Evolutionary conservation across 2,329 filamentous ascomycete species (phyloP).

Genomic region (Exophiala xenobiotica): DNA sequence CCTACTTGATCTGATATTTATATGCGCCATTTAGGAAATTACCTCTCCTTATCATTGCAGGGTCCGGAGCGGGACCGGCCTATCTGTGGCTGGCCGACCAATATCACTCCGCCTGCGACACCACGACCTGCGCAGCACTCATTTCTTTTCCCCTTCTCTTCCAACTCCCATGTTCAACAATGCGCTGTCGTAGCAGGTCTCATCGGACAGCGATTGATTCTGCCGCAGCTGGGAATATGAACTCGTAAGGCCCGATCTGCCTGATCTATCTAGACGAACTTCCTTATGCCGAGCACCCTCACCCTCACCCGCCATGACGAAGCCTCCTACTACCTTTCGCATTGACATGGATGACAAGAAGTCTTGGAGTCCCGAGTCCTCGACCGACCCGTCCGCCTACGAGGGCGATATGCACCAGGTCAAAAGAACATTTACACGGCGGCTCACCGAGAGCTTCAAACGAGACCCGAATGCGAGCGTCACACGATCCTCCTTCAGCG

Average conservation of each 20-base stretch:
- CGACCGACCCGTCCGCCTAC: constrained; percentile 21
- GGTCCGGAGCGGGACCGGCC: neutral
- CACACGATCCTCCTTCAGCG: constrained; percentile 26
- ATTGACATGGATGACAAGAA: constrained; percentile 28
- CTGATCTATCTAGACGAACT: neutral
- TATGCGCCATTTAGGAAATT: too few relatives aligned
- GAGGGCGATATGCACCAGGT: constrained; percentile 26
- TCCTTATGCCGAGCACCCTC: constrained; percentile 5
- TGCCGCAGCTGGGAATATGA: too few relatives aligned
- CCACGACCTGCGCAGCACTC: neutral
- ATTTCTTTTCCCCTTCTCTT: neutral
- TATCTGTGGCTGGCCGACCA: neutral
- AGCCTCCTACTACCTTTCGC: constrained; percentile 2
- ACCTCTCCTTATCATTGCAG: neutral
- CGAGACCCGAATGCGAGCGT: constrained; percentile 34
- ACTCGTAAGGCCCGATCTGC: neutral
- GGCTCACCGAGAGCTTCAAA: constrained; percentile 34
- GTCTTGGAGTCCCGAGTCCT: constrained; percentile 26
- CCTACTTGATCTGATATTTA: too few relatives aligned
- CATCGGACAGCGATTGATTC: neutral
- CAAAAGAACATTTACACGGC: constrained; percentile 22
- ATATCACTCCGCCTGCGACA: neutral
- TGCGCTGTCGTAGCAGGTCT: neutral
- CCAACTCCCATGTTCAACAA: neutral
- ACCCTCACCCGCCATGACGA: neutral